These are phyloP conservation scores for Paecilomyces variotii DNA, from an alignment of 2,329 filamentous ascomycete genomes.

Conservation along the genomic window DNA sequence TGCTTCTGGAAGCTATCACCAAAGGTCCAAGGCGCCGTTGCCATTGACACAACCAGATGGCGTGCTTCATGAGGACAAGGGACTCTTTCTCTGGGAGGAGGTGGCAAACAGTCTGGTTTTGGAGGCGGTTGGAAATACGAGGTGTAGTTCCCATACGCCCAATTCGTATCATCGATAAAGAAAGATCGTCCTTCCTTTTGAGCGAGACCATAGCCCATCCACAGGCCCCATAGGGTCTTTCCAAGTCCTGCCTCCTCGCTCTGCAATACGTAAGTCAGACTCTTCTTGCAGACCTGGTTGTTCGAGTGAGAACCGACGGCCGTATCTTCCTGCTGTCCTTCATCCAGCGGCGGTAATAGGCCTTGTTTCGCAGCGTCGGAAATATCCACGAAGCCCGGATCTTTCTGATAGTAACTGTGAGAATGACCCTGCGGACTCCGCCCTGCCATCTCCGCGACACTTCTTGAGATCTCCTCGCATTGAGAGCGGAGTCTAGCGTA, in stretches of 20 bases:
- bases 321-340: constrained; percentile 11
- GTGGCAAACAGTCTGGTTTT: constrained; percentile 57
- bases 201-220: constrained; percentile 76
- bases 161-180: constrained; percentile 77
- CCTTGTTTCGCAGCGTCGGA: constrained; percentile 59
- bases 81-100: constrained; percentile 65
- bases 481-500: constrained; percentile 64
- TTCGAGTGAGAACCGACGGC: not conserved
- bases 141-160: constrained; percentile 70
- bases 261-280: constrained; percentile 72
- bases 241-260: constrained; percentile 68
- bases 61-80: constrained; percentile 70
- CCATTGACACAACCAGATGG: constrained; percentile 65
- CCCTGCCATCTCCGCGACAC: constrained; percentile 46
- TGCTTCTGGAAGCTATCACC: constrained; percentile 50
- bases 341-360: constrained; percentile 48
- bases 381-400: constrained; percentile 67
- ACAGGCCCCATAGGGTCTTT: constrained; percentile 66
- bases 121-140: constrained; percentile 65
- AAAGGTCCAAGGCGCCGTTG: constrained; percentile 59
- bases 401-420: constrained; percentile 51
- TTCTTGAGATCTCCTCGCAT: constrained; percentile 56
- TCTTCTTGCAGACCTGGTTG: constrained; percentile 52
- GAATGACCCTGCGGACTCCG: constrained; percentile 32
- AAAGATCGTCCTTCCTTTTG: constrained; percentile 66